Percentiles rank a stretch among this genome's conserved stretches.
phyloP scores from a whole-genome alignment of 768 basidiomycete species.

The Lentinula raphanica region DNA sequence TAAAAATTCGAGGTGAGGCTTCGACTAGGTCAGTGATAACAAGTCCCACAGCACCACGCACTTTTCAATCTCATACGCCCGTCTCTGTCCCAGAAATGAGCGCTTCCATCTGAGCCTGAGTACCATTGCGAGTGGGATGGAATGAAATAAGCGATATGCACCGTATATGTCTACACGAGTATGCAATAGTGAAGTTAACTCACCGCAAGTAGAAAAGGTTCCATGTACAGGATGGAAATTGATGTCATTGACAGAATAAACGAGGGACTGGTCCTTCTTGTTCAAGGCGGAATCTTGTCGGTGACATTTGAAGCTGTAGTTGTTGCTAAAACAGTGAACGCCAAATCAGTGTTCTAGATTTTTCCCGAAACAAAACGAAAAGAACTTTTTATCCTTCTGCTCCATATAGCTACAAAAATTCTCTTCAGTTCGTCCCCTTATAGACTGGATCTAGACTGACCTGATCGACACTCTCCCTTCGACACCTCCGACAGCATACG shows the following conservation, averaged over 20 bases:
- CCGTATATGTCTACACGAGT: neutral
- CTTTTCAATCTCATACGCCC: constrained; percentile 84
- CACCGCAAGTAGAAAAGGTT: constrained; percentile 81
- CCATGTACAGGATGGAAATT: constrained; percentile 81
- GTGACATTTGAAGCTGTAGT: constrained; percentile 88
- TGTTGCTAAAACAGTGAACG: constrained; percentile 57
- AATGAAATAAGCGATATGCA: constrained; percentile 8
- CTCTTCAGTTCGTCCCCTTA: too few species aligned
- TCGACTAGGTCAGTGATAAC: neutral
- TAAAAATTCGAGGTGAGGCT: neutral
- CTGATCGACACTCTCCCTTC: constrained; percentile 94
- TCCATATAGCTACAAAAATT: constrained; percentile 63
- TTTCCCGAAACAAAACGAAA: neutral
- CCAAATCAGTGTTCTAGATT: neutral
- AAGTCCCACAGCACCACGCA: constrained; percentile 32
- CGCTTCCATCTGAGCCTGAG: constrained; percentile 79
- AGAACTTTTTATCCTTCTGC: constrained; percentile 70
- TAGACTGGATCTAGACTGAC: constrained; percentile 33
- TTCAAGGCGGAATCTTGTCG: constrained; percentile 52
- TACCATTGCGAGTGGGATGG: neutral
- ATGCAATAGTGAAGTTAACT: too few species aligned
- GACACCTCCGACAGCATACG: constrained; percentile 80
- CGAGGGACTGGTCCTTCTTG: constrained; percentile 59
- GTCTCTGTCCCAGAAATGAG: constrained; percentile 95
- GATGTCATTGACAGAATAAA: constrained; percentile 83